These are phyloP conservation scores for Trypanosoma conorhini DNA, from an alignment of 208 protist genomes.

Conservation along the genomic window DNA sequence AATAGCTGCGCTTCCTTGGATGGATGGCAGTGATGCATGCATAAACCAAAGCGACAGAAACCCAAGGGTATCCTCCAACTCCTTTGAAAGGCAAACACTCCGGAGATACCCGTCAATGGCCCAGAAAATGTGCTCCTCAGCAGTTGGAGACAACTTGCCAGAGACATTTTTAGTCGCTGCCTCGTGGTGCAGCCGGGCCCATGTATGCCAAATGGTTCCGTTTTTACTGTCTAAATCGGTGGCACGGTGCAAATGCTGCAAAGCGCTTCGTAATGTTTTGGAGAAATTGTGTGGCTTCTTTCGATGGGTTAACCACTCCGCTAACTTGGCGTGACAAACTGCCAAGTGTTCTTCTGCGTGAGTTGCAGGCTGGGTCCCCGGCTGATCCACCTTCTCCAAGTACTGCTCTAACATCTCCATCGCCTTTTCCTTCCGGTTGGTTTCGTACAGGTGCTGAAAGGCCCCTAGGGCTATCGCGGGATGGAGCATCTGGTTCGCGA, in stretches of 20 bases:
- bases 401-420: constrained; percentile 74
- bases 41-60: constrained; percentile 99
- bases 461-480: constrained; percentile 77
- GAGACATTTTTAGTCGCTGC: constrained; percentile 34
- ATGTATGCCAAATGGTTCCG: constrained; percentile 98
- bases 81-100: constrained; percentile 76
- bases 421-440: constrained; percentile 65
- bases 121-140: constrained; percentile 73
- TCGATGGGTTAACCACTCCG: constrained; percentile 60
- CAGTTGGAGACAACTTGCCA: constrained; percentile 7
- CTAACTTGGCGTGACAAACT: constrained; percentile 84
- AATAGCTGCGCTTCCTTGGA: constrained; percentile 67
- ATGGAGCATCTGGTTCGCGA: constrained; percentile 57
- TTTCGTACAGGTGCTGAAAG: constrained; percentile 89
- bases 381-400: constrained; percentile 49
- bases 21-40: constrained; percentile 60
- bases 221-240: constrained; percentile 90
- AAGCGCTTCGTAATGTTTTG: constrained; percentile 42
- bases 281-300: constrained; percentile 14
- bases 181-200: constrained; percentile 96
- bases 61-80: constrained; percentile 98
- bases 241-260: constrained; percentile 66
- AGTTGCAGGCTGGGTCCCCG: constrained; percentile 12
- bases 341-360: constrained; percentile 49
- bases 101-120: constrained; percentile 97